Evolutionary conservation across 1,284 basidiomycete genomes (phyloP).

Genomic region (Rhodofomes roseus): DNA sequence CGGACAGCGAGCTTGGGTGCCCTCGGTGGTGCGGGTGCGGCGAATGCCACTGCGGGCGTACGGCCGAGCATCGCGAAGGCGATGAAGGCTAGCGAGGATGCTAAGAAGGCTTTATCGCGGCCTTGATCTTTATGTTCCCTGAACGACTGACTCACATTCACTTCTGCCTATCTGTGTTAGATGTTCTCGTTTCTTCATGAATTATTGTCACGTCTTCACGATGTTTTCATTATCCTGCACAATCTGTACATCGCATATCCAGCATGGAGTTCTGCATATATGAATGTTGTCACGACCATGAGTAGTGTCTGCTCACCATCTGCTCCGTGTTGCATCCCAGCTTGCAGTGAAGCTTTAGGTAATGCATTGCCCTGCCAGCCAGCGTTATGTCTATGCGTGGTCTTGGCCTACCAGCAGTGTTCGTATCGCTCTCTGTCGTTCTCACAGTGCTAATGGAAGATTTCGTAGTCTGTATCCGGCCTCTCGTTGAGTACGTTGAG

Average conservation of each 20-base stretch:
- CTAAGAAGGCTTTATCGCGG: constrained; percentile 42
- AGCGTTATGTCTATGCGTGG: too few relatives aligned
- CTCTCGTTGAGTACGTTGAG: too few relatives aligned
- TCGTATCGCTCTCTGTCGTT: too few relatives aligned
- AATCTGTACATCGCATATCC: neutral
- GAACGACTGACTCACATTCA: too few relatives aligned
- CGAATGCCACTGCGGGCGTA: constrained; percentile 15
- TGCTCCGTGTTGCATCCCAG: too few relatives aligned
- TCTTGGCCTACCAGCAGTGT: too few relatives aligned
- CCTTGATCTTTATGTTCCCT: too few relatives aligned
- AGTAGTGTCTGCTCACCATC: neutral
- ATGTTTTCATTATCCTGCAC: neutral
- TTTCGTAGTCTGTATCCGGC: too few relatives aligned
- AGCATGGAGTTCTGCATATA: neutral
- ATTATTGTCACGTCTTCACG: neutral
- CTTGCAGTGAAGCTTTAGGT: too few relatives aligned
- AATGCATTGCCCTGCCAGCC: too few relatives aligned
- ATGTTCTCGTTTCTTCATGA: neutral
- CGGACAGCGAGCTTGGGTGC: constrained; percentile 5
- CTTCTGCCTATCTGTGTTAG: too few relatives aligned
- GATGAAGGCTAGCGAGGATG: constrained; percentile 48
- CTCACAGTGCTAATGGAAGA: too few relatives aligned
- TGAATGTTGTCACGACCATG: neutral
- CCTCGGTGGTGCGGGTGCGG: neutral
- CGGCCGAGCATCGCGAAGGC: constrained; percentile 40